Conservation (phyloP, 192 early-diverging fungal species). For the Dissophora ornata region DNA sequence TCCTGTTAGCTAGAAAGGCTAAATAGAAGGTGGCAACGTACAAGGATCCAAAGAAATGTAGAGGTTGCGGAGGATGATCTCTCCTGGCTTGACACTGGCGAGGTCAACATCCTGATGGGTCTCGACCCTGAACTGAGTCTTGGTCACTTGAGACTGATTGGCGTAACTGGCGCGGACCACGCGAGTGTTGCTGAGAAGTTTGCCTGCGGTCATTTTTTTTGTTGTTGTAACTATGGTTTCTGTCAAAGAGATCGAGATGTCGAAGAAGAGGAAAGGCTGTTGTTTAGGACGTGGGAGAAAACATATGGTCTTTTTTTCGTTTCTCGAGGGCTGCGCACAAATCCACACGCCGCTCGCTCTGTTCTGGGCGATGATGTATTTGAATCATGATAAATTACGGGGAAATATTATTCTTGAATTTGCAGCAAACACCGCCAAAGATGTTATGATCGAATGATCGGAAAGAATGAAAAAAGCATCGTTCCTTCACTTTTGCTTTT, state of each 20-base stretch:
- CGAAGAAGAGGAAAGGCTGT: no score
- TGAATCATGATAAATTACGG: no score
- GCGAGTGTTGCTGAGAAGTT: conserved; percentile 33
- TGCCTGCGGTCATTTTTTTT: conserved; percentile 14
- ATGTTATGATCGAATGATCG: no score
- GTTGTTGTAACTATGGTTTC: background rate
- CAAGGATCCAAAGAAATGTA: conserved; percentile 82
- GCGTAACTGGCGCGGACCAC: conserved; percentile 46
- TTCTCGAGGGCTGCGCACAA: background rate
- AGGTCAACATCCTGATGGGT: conserved; percentile 37
- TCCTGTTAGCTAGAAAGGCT: no score
- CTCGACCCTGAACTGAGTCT: conserved; percentile 36
- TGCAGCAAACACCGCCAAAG: no score
- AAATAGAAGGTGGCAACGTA: no score
- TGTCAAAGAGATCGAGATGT: no score
- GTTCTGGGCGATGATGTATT: no score
- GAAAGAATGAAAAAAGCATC: no score
- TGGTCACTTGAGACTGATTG: conserved; percentile 28
- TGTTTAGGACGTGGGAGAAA: background rate
- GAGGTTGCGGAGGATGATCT: conserved; percentile 70
- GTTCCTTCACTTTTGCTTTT: no score
- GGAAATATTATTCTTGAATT: no score
- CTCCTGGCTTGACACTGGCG: conserved; percentile 53
- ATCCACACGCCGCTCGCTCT: no score
- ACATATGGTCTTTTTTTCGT: background rate